phyloP scores from a whole-genome alignment of 352 stramenopile genomes.

The Elongisporangium undulatum region DNA sequence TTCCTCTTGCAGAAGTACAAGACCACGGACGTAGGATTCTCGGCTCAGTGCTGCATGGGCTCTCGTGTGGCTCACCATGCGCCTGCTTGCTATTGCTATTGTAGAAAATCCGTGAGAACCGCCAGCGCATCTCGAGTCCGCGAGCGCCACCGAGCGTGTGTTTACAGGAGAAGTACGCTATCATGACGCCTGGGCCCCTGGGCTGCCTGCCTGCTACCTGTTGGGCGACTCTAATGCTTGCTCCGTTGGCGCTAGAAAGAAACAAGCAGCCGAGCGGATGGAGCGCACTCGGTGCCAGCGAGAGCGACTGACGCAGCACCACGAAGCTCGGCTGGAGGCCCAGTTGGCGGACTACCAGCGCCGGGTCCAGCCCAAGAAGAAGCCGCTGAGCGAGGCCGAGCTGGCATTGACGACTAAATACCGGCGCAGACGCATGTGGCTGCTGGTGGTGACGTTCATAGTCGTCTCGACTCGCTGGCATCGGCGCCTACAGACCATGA shows the following conservation, averaged over 20 bases:
- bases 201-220: no score
- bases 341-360: slow-evolving; percentile 35
- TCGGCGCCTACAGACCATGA: slow-evolving; percentile 22
- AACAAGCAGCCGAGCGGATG: slow-evolving; percentile 46
- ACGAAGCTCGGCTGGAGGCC: slow-evolving; percentile 28
- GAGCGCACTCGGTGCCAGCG: slow-evolving; percentile 36
- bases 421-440: slow-evolving; percentile 45
- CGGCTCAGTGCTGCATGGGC: background rate
- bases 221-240: background rate
- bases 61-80: background rate
- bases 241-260: slow-evolving; percentile 45
- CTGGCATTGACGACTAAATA: slow-evolving; percentile 25
- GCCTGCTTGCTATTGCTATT: slow-evolving; percentile 1
- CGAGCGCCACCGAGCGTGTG: slow-evolving; percentile 12
- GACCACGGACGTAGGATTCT: slow-evolving; percentile 23
- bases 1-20: slow-evolving; percentile 22
- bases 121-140: slow-evolving; percentile 25
- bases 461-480: slow-evolving; percentile 30
- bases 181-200: no score
- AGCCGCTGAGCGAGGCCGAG: slow-evolving; percentile 17
- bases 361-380: slow-evolving; percentile 14
- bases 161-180: slow-evolving; percentile 17
- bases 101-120: slow-evolving; percentile 68
- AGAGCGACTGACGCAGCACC: slow-evolving; percentile 32
- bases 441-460: slow-evolving; percentile 37